These are phyloP conservation scores for Endotrypanum monterogeii DNA, from an alignment of 208 protist genomes.

Conservation along the genomic window DNA sequence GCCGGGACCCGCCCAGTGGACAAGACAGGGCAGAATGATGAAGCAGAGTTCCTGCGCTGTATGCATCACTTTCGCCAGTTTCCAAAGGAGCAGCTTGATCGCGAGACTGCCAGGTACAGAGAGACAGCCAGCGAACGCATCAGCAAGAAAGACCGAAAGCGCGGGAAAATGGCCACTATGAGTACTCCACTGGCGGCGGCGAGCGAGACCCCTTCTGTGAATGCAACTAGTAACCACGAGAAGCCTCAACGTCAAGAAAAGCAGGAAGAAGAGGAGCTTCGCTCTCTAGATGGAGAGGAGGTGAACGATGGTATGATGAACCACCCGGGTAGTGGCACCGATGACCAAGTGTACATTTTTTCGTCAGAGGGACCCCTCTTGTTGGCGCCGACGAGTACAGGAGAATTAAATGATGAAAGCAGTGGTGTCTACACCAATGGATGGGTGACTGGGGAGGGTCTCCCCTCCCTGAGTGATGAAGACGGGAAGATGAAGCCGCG, in stretches of 20 bases:
- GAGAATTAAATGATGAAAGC: slow-evolving; percentile 2
- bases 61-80: slow-evolving; percentile 27
- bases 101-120: slow-evolving; percentile 16
- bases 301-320: neutral
- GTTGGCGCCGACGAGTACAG: neutral
- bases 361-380: neutral
- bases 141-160: slow-evolving; percentile 1
- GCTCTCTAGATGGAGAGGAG: slow-evolving; percentile 16
- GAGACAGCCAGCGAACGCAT: neutral
- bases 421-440: neutral
- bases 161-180: neutral
- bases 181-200: neutral
- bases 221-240: no score
- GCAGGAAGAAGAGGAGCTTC: slow-evolving; percentile 18
- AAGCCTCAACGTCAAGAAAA: slow-evolving; percentile 1
- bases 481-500: slow-evolving; percentile 10
- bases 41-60: slow-evolving; percentile 14
- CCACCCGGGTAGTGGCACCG: neutral
- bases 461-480: neutral
- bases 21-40: slow-evolving; percentile 2
- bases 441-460: neutral
- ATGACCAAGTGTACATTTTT: slow-evolving; percentile 4
- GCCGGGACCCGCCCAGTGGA: slow-evolving; percentile 7
- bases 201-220: neutral
- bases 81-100: slow-evolving; percentile 14